These are phyloP conservation scores for Syncephalastrum monosporum DNA, from an alignment of 371 early-diverging fungal genomes.

Conservation along the genomic window DNA sequence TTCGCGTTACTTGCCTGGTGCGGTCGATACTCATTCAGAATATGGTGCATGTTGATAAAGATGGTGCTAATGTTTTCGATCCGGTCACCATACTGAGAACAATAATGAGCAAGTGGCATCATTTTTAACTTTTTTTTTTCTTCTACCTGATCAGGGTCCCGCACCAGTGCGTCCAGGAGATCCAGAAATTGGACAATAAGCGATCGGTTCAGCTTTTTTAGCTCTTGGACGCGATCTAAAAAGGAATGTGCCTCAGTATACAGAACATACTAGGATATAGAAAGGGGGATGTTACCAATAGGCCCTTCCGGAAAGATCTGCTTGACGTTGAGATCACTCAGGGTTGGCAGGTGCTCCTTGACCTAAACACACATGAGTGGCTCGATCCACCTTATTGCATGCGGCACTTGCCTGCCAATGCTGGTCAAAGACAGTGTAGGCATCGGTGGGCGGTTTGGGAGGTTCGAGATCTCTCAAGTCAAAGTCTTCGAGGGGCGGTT, in stretches of 20 bases:
- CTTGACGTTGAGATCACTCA: conserved; percentile 64
- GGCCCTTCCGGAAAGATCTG: conserved; percentile 64
- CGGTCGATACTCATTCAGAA: conserved; percentile 70
- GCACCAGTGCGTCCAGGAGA: conserved; percentile 55
- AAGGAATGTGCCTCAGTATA: conserved; percentile 2
- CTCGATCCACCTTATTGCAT: not conserved
- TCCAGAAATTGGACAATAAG: conserved; percentile 71
- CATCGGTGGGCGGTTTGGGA: conserved; percentile 61
- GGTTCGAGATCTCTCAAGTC: conserved; percentile 51
- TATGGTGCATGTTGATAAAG: conserved; percentile 74
- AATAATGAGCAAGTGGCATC: not conserved
- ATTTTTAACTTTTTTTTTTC: not conserved
- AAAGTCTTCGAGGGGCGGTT: conserved; percentile 48
- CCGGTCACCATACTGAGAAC: conserved; percentile 47
- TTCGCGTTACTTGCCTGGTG: conserved; percentile 50
- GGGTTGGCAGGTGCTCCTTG: conserved; percentile 57
- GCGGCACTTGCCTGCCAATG: conserved; percentile 58
- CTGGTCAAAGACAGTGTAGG: conserved; percentile 72
- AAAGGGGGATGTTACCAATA: conserved; percentile 35
- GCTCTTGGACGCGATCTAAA: conserved; percentile 67
- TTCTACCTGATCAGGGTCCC: conserved; percentile 54
- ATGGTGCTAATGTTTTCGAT: conserved; percentile 68
- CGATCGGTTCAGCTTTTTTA: conserved; percentile 73
- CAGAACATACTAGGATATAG: conserved; percentile 3
- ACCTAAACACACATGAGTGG: conserved; percentile 35